Percentiles rank a stretch among this genome's conserved stretches.
These are phyloP conservation scores for Rhizoclosmatium sp. DNA, from an alignment of 192 early-diverging fungal species.

Conservation along the genomic window DNA sequence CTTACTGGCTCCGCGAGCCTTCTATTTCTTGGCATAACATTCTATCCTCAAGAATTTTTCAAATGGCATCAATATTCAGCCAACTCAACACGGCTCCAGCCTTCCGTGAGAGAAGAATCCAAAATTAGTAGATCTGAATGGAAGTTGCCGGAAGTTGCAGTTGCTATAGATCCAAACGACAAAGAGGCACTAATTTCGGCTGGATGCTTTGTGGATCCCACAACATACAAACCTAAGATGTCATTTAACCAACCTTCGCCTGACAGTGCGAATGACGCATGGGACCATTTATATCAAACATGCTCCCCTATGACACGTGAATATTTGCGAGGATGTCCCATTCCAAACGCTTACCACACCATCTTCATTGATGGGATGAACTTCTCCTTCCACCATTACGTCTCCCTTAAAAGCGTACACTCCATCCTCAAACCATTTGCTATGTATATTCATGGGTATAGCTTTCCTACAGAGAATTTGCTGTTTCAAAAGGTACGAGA, in stretches of 20 bases:
- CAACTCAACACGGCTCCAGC: no score
- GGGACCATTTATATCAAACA: background rate
- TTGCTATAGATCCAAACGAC: conserved; percentile 7
- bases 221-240: background rate
- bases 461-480: conserved; percentile 22
- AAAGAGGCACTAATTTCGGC: background rate
- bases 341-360: conserved; percentile 28
- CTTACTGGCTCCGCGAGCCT: no score
- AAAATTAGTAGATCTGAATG: no score
- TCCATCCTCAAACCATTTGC: conserved; percentile 24
- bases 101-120: no score
- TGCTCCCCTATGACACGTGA: conserved; percentile 1
- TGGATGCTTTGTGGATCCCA: conserved; percentile 24
- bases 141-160: no score
- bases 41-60: no score
- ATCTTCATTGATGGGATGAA: background rate
- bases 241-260: background rate
- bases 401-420: conserved; percentile 18
- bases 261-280: background rate
- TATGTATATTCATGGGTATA: conserved; percentile 31
- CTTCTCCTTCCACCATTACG: conserved; percentile 33
- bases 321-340: background rate
- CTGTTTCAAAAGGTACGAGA: conserved; percentile 6
- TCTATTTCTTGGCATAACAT: no score
- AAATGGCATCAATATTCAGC: no score